A percentile compares a stretch with the other conserved stretches of the same genome.
Conservation (phyloP, 345 rosid species). For the Gossypium stocksii region DNA sequence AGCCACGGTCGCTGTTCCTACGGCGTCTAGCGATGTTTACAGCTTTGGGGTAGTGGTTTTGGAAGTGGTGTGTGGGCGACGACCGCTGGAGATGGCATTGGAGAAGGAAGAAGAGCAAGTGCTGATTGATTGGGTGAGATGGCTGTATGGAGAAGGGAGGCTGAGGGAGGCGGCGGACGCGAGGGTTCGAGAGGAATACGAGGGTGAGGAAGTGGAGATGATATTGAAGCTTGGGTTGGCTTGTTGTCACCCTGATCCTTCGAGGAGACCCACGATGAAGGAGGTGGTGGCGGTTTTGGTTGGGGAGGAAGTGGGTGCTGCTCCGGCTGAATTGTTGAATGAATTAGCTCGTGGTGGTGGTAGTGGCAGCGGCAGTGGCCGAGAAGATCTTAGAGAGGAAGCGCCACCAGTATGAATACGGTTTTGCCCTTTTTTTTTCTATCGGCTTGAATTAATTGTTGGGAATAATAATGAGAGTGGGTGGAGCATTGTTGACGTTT, state of each 20-base stretch:
- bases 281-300: conserved; percentile 56
- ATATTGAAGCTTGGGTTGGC: conserved; percentile 74
- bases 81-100: conserved; percentile 49
- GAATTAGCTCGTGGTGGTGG: conserved; percentile 29
- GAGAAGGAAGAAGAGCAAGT: conserved; percentile 59
- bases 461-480: too few species aligned
- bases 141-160: conserved; percentile 44
- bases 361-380: neutral
- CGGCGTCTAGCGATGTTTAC: conserved; percentile 69
- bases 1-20: conserved; percentile 48
- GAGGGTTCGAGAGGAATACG: conserved; percentile 45
- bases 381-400: neutral
- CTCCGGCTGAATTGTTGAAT: conserved; percentile 36
- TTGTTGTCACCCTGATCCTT: conserved; percentile 82
- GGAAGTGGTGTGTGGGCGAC: conserved; percentile 76
- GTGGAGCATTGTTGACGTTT: neutral
- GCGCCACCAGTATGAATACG: conserved; percentile 20
- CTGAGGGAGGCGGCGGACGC: conserved; percentile 54
- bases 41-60: conserved; percentile 84
- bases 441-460: too few species aligned
- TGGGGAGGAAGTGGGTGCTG: conserved; percentile 35
- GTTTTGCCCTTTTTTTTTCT: neutral
- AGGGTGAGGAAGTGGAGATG: conserved; percentile 54
- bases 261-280: conserved; percentile 61
- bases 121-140: conserved; percentile 70